Conservation (phyloP, 148 eudicot species). For the Heliamphora exappendiculata region DNA sequence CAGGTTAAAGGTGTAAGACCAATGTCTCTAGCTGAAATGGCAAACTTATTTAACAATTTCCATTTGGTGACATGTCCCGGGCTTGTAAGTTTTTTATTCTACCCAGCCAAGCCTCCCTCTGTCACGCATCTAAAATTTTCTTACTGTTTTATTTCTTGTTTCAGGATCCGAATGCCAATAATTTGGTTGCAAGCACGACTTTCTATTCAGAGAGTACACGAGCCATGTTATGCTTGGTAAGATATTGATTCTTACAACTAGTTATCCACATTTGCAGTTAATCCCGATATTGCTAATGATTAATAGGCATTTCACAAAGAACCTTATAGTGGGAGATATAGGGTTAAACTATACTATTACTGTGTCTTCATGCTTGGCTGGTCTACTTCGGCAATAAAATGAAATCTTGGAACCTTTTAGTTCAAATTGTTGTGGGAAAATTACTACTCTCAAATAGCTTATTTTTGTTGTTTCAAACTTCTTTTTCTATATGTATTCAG, state of each 20-base stretch:
- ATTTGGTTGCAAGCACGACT: constrained; percentile 84
- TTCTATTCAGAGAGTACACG: constrained; percentile 88
- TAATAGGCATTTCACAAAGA: not conserved
- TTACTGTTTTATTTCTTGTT: constrained; percentile 13
- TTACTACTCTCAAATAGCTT: no score
- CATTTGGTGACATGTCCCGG: constrained; percentile 70
- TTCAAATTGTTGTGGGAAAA: not conserved
- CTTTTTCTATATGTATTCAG: no score
- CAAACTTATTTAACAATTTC: constrained; percentile 62
- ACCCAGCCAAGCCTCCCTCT: constrained; percentile 9
- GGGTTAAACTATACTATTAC: not conserved
- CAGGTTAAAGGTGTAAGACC: constrained; percentile 98
- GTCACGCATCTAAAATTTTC: not conserved
- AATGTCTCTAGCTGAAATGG: constrained; percentile 83
- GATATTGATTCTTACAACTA: constrained; percentile 4
- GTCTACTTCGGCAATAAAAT: not conserved
- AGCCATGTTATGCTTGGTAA: constrained; percentile 94
- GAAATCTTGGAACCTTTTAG: not conserved
- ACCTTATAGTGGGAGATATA: not conserved
- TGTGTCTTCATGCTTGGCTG: not conserved
- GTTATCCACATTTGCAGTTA: not conserved
- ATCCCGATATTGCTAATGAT: not conserved
- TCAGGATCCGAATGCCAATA: constrained; percentile 97
- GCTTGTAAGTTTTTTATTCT: constrained; percentile 55
- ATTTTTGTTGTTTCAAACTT: no score